Evolutionary conservation across 441 rosid species (phyloP), one percentile per base, ranked within the genome.

Genomic region (Croton laevigatus): DNA sequence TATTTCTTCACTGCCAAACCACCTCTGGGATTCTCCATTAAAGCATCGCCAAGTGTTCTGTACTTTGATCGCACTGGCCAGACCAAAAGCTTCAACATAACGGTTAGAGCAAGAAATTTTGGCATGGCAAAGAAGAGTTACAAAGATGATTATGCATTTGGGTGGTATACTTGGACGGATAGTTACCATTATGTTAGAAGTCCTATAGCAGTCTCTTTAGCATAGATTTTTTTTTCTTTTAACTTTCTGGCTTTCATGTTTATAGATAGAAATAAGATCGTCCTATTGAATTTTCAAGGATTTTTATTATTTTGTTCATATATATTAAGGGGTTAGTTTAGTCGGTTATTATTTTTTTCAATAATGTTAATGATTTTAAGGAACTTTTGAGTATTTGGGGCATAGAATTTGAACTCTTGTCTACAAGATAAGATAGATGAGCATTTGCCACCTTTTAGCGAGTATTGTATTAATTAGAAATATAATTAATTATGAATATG

Each of bases 131-230:
- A 73, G 32, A 16, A 52, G 53, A 13, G 12, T 60, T 55, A 58
- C 49, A 81, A 66, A 46, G 74, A 78, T 69, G 84, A 70, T 54
- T 90, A 88, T 74, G 84, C 46, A 23, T 91, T 91, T 70, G 97
- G 97, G 5, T 89, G 85, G 89, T 91, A 80, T 55, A 79, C 78
- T 55, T 91, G 91, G 90, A 72, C 77, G 13, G 86, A 89, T 76
- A 78, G 80, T 6, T 37, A 69, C 63, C 89, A 88, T 67, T 45
- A 36, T 45, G 98, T 89, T 17, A 84, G 81, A 76, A 93, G 98
- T 81, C 93, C 95, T 4, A 69, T 88, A 49, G 93, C 85, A 8
- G 72, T 89, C 13, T 84, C 90, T 34, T 71, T 86, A 46, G 83
- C 81, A 17, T 86, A 78, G 73, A 23, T 73, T 42, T 45, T 2